Conservation (phyloP, 768 basidiomycete genomes). For the Amanita pallidorosea region DNA sequence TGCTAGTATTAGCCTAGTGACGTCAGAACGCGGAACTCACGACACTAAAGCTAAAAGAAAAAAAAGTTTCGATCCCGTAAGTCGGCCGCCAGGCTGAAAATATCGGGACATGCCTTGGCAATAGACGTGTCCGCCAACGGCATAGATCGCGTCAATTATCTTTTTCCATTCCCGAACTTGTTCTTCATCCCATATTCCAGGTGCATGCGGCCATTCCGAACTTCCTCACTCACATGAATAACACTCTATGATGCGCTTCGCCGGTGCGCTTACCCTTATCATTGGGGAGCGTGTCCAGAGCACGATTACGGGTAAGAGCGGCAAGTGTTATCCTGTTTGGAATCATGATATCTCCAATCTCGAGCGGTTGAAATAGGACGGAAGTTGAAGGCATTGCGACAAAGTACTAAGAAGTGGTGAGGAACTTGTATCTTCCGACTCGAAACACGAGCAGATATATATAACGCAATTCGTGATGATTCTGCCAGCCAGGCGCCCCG, state of each 20-base stretch:
- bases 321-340: constrained; percentile 29
- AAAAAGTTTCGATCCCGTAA: too few relatives aligned
- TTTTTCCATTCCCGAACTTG: constrained; percentile 35
- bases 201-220: constrained; percentile 30
- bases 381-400: background rate
- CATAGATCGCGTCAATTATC: constrained; percentile 36
- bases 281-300: constrained; percentile 24
- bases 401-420: too few relatives aligned
- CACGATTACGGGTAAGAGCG: constrained; percentile 31
- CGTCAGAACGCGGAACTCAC: constrained; percentile 13
- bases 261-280: constrained; percentile 23
- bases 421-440: too few relatives aligned
- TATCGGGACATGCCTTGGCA: constrained; percentile 22
- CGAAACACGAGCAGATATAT: too few relatives aligned
- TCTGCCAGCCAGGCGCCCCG: too few relatives aligned
- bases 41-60: constrained; percentile 28
- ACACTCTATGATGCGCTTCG: background rate
- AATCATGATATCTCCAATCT: constrained; percentile 23
- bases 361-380: constrained; percentile 20
- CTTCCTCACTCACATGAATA: constrained; percentile 14
- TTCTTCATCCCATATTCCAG: constrained; percentile 35
- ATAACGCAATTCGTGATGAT: too few relatives aligned
- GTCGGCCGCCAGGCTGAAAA: too few relatives aligned
- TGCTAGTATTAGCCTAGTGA: background rate
- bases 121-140: constrained; percentile 31